Percentiles rank a stretch among this genome's conserved stretches.
These are phyloP conservation scores for Penicillium sp. DNA, from an alignment of 2,329 filamentous ascomycete genomes.

Conservation along the genomic window DNA sequence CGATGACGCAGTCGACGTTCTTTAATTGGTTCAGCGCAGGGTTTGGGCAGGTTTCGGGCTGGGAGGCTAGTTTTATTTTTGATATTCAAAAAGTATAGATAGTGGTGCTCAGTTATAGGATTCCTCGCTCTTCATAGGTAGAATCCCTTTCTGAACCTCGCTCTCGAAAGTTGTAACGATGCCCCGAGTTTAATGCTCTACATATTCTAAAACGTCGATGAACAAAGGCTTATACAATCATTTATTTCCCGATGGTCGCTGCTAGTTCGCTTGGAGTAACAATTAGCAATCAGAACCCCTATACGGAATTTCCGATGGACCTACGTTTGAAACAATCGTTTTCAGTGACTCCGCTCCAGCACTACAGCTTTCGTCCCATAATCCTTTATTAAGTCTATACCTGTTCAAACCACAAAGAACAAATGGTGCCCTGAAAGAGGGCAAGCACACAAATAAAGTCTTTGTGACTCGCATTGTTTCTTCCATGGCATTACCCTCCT, in stretches of 20 bases:
- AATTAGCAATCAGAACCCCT: not conserved
- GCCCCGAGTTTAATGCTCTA: not conserved
- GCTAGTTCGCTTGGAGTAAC: too few relatives aligned
- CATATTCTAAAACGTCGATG: not conserved
- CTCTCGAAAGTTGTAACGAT: not conserved
- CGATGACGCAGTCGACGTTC: too few relatives aligned
- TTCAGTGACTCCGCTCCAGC: not conserved
- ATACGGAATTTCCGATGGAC: not conserved
- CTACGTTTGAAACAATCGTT: too few relatives aligned
- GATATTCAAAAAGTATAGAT: too few relatives aligned
- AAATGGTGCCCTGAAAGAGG: not conserved
- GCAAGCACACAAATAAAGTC: not conserved
- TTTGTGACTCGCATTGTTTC: not conserved
- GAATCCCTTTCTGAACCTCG: not conserved
- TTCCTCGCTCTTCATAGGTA: not conserved
- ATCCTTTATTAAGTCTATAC: not conserved
- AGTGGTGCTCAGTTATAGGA: not conserved
- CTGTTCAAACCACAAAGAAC: not conserved
- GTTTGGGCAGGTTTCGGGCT: too few relatives aligned
- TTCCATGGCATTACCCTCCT: not conserved
- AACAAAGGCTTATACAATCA: not conserved
- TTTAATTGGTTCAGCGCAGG: too few relatives aligned
- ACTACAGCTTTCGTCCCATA: constrained; percentile 29
- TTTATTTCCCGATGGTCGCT: too few relatives aligned
- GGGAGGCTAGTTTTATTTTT: too few relatives aligned